A percentile compares a stretch with the other conserved stretches of the same genome.
phyloP scores from a whole-genome alignment of 768 basidiomycete species.

The Sporobolomyces pararoseus region DNA sequence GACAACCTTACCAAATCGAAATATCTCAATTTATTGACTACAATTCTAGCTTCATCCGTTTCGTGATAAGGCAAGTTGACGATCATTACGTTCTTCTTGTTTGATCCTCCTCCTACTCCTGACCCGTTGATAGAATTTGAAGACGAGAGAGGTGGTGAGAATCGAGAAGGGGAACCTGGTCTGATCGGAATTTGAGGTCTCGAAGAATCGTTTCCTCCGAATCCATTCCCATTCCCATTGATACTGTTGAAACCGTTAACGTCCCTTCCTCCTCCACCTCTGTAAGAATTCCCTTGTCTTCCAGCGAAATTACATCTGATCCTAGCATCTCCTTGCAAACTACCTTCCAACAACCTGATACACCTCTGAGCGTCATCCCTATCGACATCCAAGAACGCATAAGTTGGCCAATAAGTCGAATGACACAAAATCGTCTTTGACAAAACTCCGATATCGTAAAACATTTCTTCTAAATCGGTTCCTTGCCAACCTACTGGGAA shows the following conservation, averaged over 20 bases:
- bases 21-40: background rate
- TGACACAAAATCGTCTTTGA: constrained; percentile 3
- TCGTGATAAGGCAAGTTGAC: constrained; percentile 5
- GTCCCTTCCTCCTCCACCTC: background rate
- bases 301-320: background rate
- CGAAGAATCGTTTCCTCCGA: no score
- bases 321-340: background rate
- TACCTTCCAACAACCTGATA: background rate
- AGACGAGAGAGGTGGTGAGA: no score
- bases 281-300: no score
- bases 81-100: background rate
- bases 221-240: no score
- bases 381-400: constrained; percentile 11
- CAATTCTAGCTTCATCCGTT: constrained; percentile 5
- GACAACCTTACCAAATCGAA: background rate
- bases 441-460: background rate
- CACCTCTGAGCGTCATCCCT: background rate
- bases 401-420: constrained; percentile 7
- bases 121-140: no score
- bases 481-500: constrained; percentile 1
- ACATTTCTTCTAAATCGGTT: background rate
- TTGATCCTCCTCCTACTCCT: background rate
- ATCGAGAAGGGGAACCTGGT: background rate
- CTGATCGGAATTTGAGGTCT: background rate
- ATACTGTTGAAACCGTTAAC: no score